These are phyloP conservation scores for Oenanthe sinensis DNA, from an alignment of 129 eudicot species.

Conservation along the genomic window DNA sequence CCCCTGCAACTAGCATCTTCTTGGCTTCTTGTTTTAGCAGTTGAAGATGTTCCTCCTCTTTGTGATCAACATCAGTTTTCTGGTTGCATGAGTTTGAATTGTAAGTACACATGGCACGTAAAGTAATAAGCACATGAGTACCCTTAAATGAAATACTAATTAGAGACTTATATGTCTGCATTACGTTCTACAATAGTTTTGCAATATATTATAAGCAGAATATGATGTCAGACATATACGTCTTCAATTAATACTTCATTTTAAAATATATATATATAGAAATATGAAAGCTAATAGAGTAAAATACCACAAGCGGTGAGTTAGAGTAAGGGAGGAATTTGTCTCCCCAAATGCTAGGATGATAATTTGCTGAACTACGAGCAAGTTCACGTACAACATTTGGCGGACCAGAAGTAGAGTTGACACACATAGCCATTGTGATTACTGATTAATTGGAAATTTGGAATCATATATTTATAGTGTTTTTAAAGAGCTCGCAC, in stretches of 20 bases:
- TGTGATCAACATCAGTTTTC: neutral
- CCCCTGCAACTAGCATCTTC: constrained; percentile 7
- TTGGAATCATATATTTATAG: neutral
- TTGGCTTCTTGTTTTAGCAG: constrained; percentile 25
- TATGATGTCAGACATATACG: too few species aligned
- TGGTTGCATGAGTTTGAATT: neutral
- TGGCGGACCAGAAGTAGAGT: neutral
- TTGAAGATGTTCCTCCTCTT: constrained; percentile 5
- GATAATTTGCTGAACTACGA: neutral
- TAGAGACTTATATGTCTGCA: too few species aligned
- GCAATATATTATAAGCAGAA: too few species aligned
- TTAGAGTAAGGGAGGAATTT: neutral
- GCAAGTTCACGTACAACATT: too few species aligned
- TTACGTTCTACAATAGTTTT: too few species aligned
- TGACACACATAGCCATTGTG: neutral
- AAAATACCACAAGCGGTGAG: neutral
- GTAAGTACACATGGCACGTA: too few species aligned
- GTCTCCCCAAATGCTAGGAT: constrained; percentile 14
- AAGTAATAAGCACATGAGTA: too few species aligned
- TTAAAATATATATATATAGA: neutral
- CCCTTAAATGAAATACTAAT: too few species aligned
- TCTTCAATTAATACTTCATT: too few species aligned
- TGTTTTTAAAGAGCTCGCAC: too few species aligned
- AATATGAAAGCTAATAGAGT: neutral
- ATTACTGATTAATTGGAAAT: too few species aligned